phyloP scores from a whole-genome alignment of 164 flowering plant species.

The Vitis rotundifolia region DNA sequence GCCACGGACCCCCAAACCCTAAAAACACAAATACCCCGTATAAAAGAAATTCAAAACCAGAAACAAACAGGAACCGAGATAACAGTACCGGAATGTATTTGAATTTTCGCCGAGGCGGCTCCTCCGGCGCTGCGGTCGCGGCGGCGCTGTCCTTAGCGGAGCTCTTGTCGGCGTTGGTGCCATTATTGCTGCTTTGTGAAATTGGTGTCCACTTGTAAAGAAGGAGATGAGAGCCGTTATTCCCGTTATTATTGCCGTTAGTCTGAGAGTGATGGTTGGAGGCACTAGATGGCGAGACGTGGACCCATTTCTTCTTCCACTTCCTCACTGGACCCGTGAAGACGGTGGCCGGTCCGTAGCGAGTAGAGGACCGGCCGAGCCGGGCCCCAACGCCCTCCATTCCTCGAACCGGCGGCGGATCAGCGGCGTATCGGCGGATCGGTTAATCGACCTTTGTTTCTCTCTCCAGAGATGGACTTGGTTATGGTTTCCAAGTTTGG shows the following conservation, averaged over 20 bases:
- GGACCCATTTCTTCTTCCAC: slow-evolving; percentile 97
- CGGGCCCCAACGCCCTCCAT: slow-evolving; percentile 99
- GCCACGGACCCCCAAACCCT: not conserved
- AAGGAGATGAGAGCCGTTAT: slow-evolving; percentile 63
- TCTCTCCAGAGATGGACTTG: too few relatives aligned
- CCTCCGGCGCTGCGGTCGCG: slow-evolving; percentile 37
- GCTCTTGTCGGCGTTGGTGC: slow-evolving; percentile 22
- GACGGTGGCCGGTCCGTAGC: slow-evolving; percentile 88
- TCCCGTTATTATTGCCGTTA: slow-evolving; percentile 35
- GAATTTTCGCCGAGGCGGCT: slow-evolving; percentile 65
- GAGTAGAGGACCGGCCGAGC: slow-evolving; percentile 81
- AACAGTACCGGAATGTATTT: slow-evolving; percentile 79
- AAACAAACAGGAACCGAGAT: slow-evolving; percentile 3
- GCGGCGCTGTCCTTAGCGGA: slow-evolving; percentile 29
- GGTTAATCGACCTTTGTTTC: not conserved
- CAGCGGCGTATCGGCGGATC: slow-evolving; percentile 3
- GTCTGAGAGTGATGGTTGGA: not conserved
- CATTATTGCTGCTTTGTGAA: slow-evolving; percentile 33
- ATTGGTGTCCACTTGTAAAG: slow-evolving; percentile 91
- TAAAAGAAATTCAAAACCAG: not conserved
- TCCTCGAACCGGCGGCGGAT: not conserved
- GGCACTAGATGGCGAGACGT: slow-evolving; percentile 49
- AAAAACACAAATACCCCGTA: not conserved
- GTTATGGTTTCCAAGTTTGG: not conserved
- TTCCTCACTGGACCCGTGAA: slow-evolving; percentile 93